phyloP scores from a whole-genome alignment of 108 stramenopile genomes.

The Cyclostephanos invisitatus region DNA sequence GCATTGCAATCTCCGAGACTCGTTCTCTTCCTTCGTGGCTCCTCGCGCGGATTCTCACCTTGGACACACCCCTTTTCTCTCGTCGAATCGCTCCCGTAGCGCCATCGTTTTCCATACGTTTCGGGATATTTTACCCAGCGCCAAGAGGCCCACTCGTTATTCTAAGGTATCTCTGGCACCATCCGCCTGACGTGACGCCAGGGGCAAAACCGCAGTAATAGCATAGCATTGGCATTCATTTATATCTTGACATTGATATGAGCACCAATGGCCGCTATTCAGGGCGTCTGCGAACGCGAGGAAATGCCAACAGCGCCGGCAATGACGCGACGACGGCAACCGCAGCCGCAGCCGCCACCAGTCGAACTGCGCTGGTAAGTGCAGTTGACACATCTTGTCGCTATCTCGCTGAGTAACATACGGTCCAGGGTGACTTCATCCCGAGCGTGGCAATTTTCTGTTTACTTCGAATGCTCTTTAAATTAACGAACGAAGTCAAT shows the following conservation, averaged over 20 bases:
- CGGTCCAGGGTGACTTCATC: background rate
- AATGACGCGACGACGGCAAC: conserved; percentile 17
- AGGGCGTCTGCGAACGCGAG: conserved; percentile 29
- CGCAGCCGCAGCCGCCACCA: conserved; percentile 6
- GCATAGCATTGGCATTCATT: background rate
- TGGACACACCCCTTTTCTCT: background rate
- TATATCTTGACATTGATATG: background rate
- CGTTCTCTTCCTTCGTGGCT: background rate
- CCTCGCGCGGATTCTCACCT: background rate
- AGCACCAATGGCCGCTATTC: conserved; percentile 15
- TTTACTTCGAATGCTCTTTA: conserved; percentile 4
- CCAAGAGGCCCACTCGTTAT: background rate
- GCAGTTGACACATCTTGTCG: background rate
- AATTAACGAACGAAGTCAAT: background rate
- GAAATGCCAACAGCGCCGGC: conserved; percentile 14
- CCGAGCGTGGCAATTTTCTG: background rate
- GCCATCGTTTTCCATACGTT: background rate
- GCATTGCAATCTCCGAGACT: background rate
- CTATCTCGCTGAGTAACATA: background rate
- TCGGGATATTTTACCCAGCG: background rate
- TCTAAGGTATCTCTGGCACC: background rate
- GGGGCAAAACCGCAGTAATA: background rate
- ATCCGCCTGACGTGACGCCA: background rate
- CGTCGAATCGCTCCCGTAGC: background rate
- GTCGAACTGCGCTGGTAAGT: conserved; percentile 39